Evolutionary conservation across 2,329 filamentous ascomycete genomes (phyloP).

Genomic region (Monilinia fructigena): DNA sequence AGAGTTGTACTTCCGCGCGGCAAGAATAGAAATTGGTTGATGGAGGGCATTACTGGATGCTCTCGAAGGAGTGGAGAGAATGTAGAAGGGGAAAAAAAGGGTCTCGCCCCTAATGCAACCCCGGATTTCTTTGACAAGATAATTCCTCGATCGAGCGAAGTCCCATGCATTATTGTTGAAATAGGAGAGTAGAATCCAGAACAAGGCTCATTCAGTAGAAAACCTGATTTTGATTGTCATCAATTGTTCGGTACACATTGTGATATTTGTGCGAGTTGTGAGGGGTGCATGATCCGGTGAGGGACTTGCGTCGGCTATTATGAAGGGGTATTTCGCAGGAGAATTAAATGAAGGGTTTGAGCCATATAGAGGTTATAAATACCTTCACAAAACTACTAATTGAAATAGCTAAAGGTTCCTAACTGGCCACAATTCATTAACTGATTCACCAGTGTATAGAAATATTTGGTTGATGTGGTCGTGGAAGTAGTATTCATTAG

Average conservation of each 20-base stretch:
- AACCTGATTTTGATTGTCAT: constrained; percentile 5
- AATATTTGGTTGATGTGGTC: constrained; percentile 1
- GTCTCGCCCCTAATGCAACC: constrained; percentile 26
- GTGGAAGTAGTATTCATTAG: background rate
- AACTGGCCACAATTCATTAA: background rate
- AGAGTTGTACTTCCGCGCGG: constrained; percentile 8
- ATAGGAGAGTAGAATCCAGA: constrained; percentile 17
- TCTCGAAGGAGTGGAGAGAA: constrained; percentile 7
- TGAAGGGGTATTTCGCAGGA: constrained; percentile 14
- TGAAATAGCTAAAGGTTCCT: background rate
- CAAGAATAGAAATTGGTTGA: background rate
- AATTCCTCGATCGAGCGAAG: constrained; percentile 30
- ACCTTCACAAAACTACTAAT: background rate
- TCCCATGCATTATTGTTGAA: constrained; percentile 12
- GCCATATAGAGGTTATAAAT: background rate
- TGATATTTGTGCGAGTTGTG: background rate
- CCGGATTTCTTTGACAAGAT: constrained; percentile 36
- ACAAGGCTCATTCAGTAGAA: constrained; percentile 14
- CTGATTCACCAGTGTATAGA: no score
- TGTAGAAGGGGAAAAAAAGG: constrained; percentile 1
- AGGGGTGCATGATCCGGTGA: background rate
- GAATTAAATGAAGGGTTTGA: no score
- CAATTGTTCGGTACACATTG: constrained; percentile 4
- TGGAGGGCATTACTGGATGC: background rate
- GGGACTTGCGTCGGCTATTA: constrained; percentile 14